These are phyloP conservation scores for Colletotrichum sp. DNA, from an alignment of 2,329 filamentous ascomycete genomes.

Conservation along the genomic window DNA sequence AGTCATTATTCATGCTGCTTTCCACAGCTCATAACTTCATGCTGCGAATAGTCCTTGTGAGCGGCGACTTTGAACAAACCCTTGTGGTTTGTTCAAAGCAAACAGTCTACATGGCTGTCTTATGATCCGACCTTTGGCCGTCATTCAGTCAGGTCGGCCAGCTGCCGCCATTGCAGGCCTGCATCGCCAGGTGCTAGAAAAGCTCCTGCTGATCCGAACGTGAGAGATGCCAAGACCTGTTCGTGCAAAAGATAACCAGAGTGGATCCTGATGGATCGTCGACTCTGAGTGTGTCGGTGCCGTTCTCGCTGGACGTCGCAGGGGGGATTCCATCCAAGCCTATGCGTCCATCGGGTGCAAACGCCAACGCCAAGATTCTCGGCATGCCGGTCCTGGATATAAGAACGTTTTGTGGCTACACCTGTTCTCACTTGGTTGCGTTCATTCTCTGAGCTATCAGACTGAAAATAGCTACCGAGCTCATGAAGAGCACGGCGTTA, in stretches of 20 bases:
- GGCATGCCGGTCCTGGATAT: not conserved
- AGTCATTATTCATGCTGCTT: not conserved
- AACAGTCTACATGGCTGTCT: not conserved
- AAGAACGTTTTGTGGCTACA: not conserved
- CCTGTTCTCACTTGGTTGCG: constrained; percentile 35
- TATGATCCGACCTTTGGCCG: not conserved
- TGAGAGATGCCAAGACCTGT: not conserved
- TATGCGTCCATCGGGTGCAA: not conserved
- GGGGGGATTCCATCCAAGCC: not conserved
- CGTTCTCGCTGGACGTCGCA: not conserved
- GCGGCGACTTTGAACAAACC: not conserved
- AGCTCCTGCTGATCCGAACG: not conserved
- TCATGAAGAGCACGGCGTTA: constrained; percentile 95
- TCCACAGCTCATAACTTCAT: not conserved
- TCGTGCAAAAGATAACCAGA: not conserved
- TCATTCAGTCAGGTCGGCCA: not conserved
- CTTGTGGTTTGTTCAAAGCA: not conserved
- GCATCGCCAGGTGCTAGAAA: not conserved
- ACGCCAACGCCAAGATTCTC: not conserved
- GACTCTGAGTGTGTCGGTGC: not conserved
- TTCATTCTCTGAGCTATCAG: constrained; percentile 89
- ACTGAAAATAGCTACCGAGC: constrained; percentile 93
- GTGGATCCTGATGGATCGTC: not conserved
- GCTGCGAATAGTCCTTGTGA: not conserved
- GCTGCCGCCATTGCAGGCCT: not conserved